Evolutionary conservation across 805 yeast genomes (phyloP).

Genomic region (Schwanniomyces sp.): DNA sequence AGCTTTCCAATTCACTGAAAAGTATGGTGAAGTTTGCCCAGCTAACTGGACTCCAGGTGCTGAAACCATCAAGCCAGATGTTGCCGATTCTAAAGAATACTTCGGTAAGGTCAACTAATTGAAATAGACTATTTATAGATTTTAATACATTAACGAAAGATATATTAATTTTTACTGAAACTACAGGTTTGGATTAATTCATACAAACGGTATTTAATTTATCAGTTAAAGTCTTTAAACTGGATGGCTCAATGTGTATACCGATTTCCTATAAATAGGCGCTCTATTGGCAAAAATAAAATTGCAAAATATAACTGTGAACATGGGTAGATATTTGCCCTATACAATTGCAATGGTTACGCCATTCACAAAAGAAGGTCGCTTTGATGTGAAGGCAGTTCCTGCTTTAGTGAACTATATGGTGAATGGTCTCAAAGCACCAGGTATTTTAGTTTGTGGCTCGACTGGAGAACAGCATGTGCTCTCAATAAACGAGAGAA

Average conservation of each 20-base stretch:
- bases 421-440: not conserved
- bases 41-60: conserved; percentile 95
- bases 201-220: too few relatives aligned
- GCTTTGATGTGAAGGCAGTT: not conserved
- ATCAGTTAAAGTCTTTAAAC: too few relatives aligned
- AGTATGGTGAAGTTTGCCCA: conserved; percentile 99
- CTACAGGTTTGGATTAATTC: too few relatives aligned
- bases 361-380: not conserved
- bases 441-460: conserved; percentile 1
- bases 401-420: not conserved
- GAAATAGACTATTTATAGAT: not conserved
- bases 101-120: conserved; percentile 81
- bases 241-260: too few relatives aligned
- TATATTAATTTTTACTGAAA: too few relatives aligned
- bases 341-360: conserved; percentile 1
- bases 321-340: not conserved
- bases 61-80: conserved; percentile 77
- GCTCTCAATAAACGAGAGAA: not conserved
- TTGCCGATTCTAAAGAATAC: conserved; percentile 85
- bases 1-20: conserved; percentile 99
- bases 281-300: too few relatives aligned
- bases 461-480: conserved; percentile 3
- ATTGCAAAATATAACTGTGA: not conserved
- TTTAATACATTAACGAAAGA: not conserved
- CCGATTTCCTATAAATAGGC: too few relatives aligned